Conservation (phyloP, 1,284 basidiomycete species). For the Pterulicium gracile region DNA sequence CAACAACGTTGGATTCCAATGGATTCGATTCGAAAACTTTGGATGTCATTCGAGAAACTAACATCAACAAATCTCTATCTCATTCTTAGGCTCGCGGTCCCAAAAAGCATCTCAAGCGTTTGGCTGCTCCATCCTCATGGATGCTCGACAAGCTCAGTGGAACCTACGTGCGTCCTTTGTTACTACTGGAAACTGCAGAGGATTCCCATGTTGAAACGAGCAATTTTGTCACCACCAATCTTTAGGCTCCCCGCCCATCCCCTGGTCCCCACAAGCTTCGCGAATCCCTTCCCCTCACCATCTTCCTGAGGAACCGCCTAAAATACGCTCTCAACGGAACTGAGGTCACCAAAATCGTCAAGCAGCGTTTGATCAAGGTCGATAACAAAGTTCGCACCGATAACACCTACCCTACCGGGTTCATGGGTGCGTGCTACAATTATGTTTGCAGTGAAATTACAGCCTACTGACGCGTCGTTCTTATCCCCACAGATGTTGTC, state of each 20-base stretch:
- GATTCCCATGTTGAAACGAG: no score
- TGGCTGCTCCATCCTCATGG: slow-evolving; percentile 97
- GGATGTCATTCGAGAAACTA: background rate
- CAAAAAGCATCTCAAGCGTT: slow-evolving; percentile 98
- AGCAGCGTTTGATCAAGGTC: slow-evolving; percentile 97
- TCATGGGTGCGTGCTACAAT: slow-evolving; percentile 69
- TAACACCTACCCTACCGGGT: slow-evolving; percentile 92
- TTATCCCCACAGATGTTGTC: slow-evolving; percentile 87
- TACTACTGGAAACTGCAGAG: no score
- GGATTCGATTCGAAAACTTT: background rate
- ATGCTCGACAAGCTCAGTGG: slow-evolving; percentile 99
- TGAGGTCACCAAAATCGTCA: slow-evolving; percentile 93
- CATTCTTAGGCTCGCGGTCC: slow-evolving; percentile 81
- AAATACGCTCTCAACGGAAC: slow-evolving; percentile 97
- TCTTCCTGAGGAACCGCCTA: slow-evolving; percentile 98
- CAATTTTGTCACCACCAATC: no score
- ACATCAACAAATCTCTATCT: slow-evolving; percentile 7
- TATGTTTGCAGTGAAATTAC: background rate
- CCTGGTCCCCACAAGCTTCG: slow-evolving; percentile 99
- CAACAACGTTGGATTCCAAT: no score
- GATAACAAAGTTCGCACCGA: slow-evolving; percentile 99
- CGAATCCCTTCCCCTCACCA: slow-evolving; percentile 88
- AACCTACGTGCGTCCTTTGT: slow-evolving; percentile 70
- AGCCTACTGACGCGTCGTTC: background rate
- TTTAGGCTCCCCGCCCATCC: slow-evolving; percentile 87